Percentiles rank a stretch among this genome's conserved stretches.
Conservation (phyloP, 176 grass and related monocot genomes). For the Miscanthus lutarioriparius region DNA sequence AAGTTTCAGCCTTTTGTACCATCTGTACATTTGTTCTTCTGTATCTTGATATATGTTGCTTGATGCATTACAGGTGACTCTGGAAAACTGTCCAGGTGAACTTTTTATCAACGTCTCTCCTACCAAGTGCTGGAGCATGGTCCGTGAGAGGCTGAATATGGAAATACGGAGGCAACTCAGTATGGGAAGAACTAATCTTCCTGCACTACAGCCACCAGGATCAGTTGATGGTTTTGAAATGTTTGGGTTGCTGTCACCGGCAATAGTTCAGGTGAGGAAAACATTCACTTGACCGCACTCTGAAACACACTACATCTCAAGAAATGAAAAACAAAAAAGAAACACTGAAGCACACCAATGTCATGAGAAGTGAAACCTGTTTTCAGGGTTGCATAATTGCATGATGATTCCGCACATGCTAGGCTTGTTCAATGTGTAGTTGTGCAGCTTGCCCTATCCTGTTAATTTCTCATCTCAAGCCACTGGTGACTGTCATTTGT, state of each 20-base stretch:
- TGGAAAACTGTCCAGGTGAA: conserved; percentile 76
- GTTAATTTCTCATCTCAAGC: neutral
- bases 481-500: conserved; percentile 6
- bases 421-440: neutral
- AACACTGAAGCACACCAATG: neutral
- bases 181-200: conserved; percentile 66
- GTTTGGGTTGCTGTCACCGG: conserved; percentile 73
- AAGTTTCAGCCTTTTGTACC: conserved; percentile 27
- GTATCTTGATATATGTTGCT: conserved; percentile 28
- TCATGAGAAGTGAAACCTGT: neutral
- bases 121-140: conserved; percentile 87
- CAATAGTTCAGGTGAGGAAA: conserved; percentile 56
- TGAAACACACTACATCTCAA: neutral
- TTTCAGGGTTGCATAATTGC: neutral
- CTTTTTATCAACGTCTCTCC: conserved; percentile 68
- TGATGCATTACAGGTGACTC: conserved; percentile 58
- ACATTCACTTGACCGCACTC: conserved; percentile 5
- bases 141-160: conserved; percentile 84
- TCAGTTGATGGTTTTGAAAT: conserved; percentile 90
- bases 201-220: conserved; percentile 76
- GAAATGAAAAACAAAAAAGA: neutral
- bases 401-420: neutral
- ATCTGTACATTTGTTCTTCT: conserved; percentile 32
- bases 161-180: conserved; percentile 70
- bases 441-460: neutral